phyloP scores from a whole-genome alignment of 768 basidiomycete genomes.

The Mycena galopus region DNA sequence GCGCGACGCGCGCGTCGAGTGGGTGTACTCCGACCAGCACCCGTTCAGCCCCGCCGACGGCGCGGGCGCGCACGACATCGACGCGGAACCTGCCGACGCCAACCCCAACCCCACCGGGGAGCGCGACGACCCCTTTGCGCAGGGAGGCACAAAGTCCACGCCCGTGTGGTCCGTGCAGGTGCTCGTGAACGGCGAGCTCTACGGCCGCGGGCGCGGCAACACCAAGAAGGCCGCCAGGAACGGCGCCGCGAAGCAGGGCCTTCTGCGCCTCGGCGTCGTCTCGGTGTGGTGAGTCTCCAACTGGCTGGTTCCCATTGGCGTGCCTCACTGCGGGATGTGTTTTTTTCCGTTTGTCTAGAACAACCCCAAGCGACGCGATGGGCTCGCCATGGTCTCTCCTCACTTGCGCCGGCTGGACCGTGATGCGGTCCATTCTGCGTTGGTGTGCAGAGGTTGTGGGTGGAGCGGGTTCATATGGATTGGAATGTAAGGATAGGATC shows the following conservation, averaged over 20 bases:
- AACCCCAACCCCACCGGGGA: no score
- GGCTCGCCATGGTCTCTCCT: constrained; percentile 68
- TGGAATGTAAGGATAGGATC: not conserved
- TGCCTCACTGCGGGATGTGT: not conserved
- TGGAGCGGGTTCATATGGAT: constrained; percentile 37
- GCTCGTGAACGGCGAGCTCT: constrained; percentile 69
- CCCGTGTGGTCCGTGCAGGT: constrained; percentile 82
- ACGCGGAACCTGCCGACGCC: constrained; percentile 16
- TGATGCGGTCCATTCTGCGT: constrained; percentile 54
- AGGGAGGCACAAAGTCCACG: constrained; percentile 66
- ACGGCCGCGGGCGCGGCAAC: constrained; percentile 74
- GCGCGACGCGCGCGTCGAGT: constrained; percentile 68
- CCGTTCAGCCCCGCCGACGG: constrained; percentile 10
- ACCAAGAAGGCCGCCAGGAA: constrained; percentile 87
- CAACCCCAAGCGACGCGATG: not conserved
- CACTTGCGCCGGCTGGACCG: constrained; percentile 64
- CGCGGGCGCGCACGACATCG: not conserved
- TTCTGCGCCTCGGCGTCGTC: constrained; percentile 69
- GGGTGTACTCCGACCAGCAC: constrained; percentile 69
- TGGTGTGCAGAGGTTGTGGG: constrained; percentile 74
- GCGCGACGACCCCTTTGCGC: constrained; percentile 29
- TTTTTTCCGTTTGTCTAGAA: not conserved
- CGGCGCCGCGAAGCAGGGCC: constrained; percentile 83
- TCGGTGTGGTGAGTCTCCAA: constrained; percentile 65
- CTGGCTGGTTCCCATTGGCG: no score